Base-by-base conservation (phyloP, 2,329 filamentous ascomycete genomes). In the Periglandula ipomoeae region DNA sequence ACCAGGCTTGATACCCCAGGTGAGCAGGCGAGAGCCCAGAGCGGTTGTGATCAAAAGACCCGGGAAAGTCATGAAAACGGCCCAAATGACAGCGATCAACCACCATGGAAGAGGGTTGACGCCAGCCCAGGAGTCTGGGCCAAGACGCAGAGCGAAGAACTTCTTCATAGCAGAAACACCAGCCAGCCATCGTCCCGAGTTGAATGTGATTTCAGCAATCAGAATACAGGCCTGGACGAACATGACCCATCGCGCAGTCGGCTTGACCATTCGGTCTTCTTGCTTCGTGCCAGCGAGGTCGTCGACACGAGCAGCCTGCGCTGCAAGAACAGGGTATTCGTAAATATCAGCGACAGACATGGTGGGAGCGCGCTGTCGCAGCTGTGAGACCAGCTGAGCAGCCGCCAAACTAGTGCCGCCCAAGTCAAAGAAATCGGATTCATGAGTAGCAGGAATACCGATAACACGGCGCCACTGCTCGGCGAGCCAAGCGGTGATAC, bases 321-420 rank as follows among this genome's bases (percentile, higher is more conserved):
- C 51, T 0, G 20, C 40, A 15, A 57, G 50, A 10, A 44, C 46
- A 6, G 54, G 54, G 17, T 55, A 40, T 34, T 56, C 54, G 42
- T 57, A 57, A 11, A 57, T 46, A 34, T 57, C 54, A 19, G 53
- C 54, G 9, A 58, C 53, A n/a, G 56, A 56, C 9, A 58, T 42
- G 5, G 53, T 50, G 5, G 53, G 56, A 35, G 48, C 53, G 13
- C 46, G 48, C 30, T 49, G 47, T 3, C 56, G 50, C 39, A 58
- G 39, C 35, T 55, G 54, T 19, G 56, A 55, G 10, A 56, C 51
- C 10, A 58, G 54, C 52, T 56, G 56, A 11, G 56, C 56, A 2
- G 55, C 56, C 6, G 50, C 56, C 23, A 58, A 38, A 39, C 56
- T 58, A 30, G 53, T 56, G 20, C 56, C 56, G 15, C 56, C 56